Base-by-base conservation (phyloP, 2,329 filamentous ascomycete genomes). In the Alternaria consortialis region DNA sequence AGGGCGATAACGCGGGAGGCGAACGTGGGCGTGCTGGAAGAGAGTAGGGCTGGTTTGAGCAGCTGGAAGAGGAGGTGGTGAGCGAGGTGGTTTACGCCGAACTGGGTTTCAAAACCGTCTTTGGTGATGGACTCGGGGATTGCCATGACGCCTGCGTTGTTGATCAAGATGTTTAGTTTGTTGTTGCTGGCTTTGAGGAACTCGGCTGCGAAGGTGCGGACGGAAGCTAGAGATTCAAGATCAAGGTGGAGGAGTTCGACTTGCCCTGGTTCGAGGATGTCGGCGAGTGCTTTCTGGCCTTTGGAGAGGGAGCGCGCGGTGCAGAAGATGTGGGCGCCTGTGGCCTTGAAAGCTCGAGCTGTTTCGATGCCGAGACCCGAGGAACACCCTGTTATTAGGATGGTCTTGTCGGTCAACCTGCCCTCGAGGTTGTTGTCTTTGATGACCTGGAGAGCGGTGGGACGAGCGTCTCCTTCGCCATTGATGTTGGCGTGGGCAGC, bases 271-370 rank as follows among this genome's bases (percentile, higher is more conserved):
- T 39, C 23, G 9, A 48, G 23, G 17, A 52, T 52, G 3, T 37
- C 53, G 37, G 25, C 52, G 11, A 66, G 47, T 7, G 58, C 61
- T 27, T 54, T 55, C 17, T 72, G 60, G 23, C 58, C 67, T 36
- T 66, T 67, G 8, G 37, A n/a, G 2, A n/a, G 2, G 81, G 56
- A 63, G 13, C 84, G 78, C 2, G 76, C 81, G 2, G 82, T 81
- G 8, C 80, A 69, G 68, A 77, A 84, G 42, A 85, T 65, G 9
- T 75, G 80, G 2, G 83, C 82, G 15, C 83, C 83, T 0, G 84
- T 82, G 20, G 77, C 72, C 27, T 76, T 69, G 32, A 86, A 74
- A 2, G 82, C 83, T 6, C 78, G 62, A 4, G 64, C 58, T 15
- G 70, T 73, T 23, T 74, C 71, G 25, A 74, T 63, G 13, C 71